Evolutionary conservation across 805 yeast species (phyloP).

Genomic region (Sugiyamaella chiloensis): DNA sequence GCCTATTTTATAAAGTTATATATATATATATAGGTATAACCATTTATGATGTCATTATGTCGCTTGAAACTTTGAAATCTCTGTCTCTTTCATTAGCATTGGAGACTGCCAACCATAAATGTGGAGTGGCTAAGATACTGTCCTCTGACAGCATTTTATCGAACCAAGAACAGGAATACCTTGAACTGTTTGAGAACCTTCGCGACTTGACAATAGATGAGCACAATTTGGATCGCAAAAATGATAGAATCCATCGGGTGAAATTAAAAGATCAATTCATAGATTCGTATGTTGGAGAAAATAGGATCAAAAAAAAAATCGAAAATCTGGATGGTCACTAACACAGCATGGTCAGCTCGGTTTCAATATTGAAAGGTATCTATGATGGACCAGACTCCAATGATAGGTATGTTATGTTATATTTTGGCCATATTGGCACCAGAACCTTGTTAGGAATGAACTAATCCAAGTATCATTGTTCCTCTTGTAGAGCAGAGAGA

Average conservation of each 20-base stretch:
- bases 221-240: too few relatives aligned
- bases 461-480: background rate
- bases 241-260: too few relatives aligned
- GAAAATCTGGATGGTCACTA: too few relatives aligned
- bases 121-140: conserved; percentile 16
- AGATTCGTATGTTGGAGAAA: conserved; percentile 1
- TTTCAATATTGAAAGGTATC: background rate
- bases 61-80: conserved; percentile 4
- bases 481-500: background rate
- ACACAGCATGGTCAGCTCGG: background rate
- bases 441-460: too few relatives aligned
- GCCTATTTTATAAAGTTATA: too few relatives aligned
- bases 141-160: conserved; percentile 9
- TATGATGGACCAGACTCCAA: background rate
- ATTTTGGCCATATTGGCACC: too few relatives aligned
- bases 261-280: background rate
- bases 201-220: background rate
- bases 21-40: too few relatives aligned
- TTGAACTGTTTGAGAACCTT: conserved; percentile 4
- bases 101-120: conserved; percentile 5
- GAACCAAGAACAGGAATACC: conserved; percentile 11
- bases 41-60: background rate
- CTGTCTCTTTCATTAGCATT: background rate
- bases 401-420: background rate
- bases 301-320: too few relatives aligned